Base-by-base conservation (phyloP, 352 stramenopile species). In the Phytophthora lateralis region DNA sequence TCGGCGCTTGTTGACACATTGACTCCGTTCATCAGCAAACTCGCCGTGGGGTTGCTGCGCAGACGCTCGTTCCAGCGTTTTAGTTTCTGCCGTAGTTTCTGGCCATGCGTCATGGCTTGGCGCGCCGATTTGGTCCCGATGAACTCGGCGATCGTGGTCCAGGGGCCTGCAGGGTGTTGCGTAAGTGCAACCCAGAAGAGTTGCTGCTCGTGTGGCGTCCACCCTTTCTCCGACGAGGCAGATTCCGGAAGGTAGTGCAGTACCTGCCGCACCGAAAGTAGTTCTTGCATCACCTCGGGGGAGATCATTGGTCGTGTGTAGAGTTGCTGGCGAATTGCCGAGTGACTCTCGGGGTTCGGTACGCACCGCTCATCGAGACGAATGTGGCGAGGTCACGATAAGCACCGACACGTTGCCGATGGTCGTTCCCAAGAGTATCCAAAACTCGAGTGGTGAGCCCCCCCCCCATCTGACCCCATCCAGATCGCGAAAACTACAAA, bases 11-110 rank as follows among this genome's bases (percentile, higher is more conserved):
- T 57, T 6, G 47, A 48, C 30, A 69, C 37, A 35, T 30, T 54
- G n/a, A 63, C 38, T 4, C 38, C 39, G 24, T 71, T 50, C 57
- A 71, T 66, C 5, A 71, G 32, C 57, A 58, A 55, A 12, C 57
- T 71, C 12, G 51, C 46, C 10, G 44, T 57, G 2, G 63, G 63
- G 50, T 71, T 71, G 21, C 55, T 60, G 2, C 71, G 63, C 11
- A 80, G 34, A 35, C 68, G 71, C 21, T 77, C 64, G 11, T 74
- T 69, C 73, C 73, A 81, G 44, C 73, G 73, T 18, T 68, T 75
- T 34, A 82, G 68, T 41, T 85, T 85, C 39, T 85, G 73, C 0
- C 76, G 67, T 42, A 82, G 48, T 35, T 85, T 85, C 58, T 85
- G 76, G 2, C 63, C 76, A 34, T 81, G 73, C 0, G 76, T 85